These are phyloP conservation scores for Corylus heterophylla DNA, from an alignment of 306 rosid species.

Conservation along the genomic window DNA sequence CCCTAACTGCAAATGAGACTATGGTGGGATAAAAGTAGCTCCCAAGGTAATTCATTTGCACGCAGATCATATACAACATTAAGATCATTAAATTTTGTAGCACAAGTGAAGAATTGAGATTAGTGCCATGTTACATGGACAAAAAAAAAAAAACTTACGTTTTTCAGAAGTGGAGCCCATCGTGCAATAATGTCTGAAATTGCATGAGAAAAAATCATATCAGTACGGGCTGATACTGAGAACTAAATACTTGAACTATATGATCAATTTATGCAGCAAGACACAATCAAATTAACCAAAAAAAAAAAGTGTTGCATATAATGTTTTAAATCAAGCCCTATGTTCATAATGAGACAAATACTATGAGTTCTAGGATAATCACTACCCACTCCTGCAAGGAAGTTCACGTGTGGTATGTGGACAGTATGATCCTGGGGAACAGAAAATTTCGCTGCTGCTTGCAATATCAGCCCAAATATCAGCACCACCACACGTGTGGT, in stretches of 20 bases:
- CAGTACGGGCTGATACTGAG: slow-evolving; percentile 31
- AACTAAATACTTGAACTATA: slow-evolving; percentile 8
- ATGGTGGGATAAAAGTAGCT: neutral
- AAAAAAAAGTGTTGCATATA: neutral
- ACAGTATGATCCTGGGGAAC: slow-evolving; percentile 83
- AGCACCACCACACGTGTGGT: slow-evolving; percentile 82
- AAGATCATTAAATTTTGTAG: neutral
- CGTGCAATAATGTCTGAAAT: slow-evolving; percentile 79
- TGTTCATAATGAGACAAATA: slow-evolving; percentile 10
- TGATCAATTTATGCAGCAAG: slow-evolving; percentile 8
- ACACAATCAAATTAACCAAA: neutral
- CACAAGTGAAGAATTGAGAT: neutral
- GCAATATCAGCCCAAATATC: slow-evolving; percentile 65
- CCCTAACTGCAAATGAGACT: neutral
- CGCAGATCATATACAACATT: neutral
- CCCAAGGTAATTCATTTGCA: neutral
- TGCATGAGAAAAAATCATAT: slow-evolving; percentile 29
- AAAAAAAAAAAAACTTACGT: slow-evolving; percentile 46
- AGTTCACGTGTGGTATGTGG: slow-evolving; percentile 54
- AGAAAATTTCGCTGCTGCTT: slow-evolving; percentile 65
- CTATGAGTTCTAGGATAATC: slow-evolving; percentile 38
- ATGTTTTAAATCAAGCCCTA: slow-evolving; percentile 4
- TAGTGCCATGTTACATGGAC: slow-evolving; percentile 4
- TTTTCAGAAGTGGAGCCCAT: slow-evolving; percentile 63
- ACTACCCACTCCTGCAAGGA: slow-evolving; percentile 75